phyloP scores from a whole-genome alignment of 768 basidiomycete genomes.

The Fomitopsis pulvina region DNA sequence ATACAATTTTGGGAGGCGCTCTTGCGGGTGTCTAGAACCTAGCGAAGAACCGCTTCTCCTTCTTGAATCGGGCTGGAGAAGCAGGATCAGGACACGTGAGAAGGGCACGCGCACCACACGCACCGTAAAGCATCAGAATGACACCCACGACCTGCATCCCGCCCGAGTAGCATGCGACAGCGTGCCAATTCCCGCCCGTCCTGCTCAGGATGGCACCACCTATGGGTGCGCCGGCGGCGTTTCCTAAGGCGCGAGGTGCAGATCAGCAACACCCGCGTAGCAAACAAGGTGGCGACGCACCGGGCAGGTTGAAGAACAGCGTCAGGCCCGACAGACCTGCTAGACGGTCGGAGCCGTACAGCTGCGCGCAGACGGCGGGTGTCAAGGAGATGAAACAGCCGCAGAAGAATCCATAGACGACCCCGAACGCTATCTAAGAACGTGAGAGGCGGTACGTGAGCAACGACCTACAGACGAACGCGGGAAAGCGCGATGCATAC shows the following conservation, averaged over 20 bases:
- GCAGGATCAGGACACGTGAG: not conserved
- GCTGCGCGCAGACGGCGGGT: constrained; percentile 24
- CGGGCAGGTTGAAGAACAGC: constrained; percentile 17
- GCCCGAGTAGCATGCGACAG: constrained; percentile 18
- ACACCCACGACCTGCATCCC: constrained; percentile 16
- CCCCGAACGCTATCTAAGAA: constrained; percentile 24
- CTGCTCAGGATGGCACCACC: constrained; percentile 16
- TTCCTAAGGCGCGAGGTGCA: constrained; percentile 8
- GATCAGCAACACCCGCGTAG: not conserved
- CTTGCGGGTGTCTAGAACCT: no score
- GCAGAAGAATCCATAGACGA: constrained; percentile 31
- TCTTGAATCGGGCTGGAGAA: constrained; percentile 14
- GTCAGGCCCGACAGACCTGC: constrained; percentile 16
- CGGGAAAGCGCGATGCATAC: constrained; percentile 8
- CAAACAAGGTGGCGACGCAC: not conserved
- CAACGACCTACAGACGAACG: not conserved
- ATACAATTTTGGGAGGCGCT: no score
- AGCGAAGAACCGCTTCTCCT: no score
- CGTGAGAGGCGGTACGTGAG: not conserved
- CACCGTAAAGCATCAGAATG: constrained; percentile 15
- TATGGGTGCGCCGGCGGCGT: constrained; percentile 15
- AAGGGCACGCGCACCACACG: not conserved
- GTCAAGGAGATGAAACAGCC: constrained; percentile 31
- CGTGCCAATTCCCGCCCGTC: constrained; percentile 15
- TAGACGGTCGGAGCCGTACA: constrained; percentile 16